Base-by-base conservation (phyloP, 2,329 filamentous ascomycete genomes). In the Phaeosphaeriaceae sp. region DNA sequence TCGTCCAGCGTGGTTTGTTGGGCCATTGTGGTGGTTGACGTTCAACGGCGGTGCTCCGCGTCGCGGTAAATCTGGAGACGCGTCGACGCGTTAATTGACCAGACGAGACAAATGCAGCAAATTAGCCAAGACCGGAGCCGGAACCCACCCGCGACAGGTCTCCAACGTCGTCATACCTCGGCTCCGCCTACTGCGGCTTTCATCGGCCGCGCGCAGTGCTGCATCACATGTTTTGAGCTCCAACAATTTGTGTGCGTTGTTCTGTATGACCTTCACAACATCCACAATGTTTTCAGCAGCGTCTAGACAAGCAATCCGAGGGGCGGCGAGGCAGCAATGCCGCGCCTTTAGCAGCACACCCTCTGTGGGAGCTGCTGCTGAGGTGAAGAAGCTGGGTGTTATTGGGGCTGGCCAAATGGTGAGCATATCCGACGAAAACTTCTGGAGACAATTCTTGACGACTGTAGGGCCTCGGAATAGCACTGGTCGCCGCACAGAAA, bases 331-430 rank as follows among this genome's bases (percentile, higher is more conserved):
- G 54, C 66, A 67, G 57, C 75, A 77, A 75, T 76, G 75, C 66
- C 80, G 81, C 49, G 60, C 65, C 71, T 96, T 96, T 80, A 93
- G 90, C 81, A 88, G 88, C 33, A 88, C 86, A 41, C 79, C 87
- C 46, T 80, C 83, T 47, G 54, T 73, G 15, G 83, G 85, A 69
- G 87, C 87, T 62, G 82, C 83, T 60, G 87, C 89, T 55, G 88
- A 93, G 73, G 89, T 99, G 61, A 96, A 93, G 82, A 90, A 87
- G 66, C 82, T 99, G 44, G 95, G 94, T 73, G 94, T 99, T 50
- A 85, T 99, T 73, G 95, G 95, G 66, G 93, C 94, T 53, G 95
- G 95, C 25, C 95, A 98, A 78, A 97, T 98, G 93, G 93, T 96
- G 80, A 73, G 31, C 7, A 84, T 44, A 33, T 24, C 17, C 6